A percentile compares a stretch with the other conserved stretches of the same genome.
These are phyloP conservation scores for Scedosporium minutisporum DNA, from an alignment of 2,329 filamentous ascomycete genomes.

Conservation along the genomic window DNA sequence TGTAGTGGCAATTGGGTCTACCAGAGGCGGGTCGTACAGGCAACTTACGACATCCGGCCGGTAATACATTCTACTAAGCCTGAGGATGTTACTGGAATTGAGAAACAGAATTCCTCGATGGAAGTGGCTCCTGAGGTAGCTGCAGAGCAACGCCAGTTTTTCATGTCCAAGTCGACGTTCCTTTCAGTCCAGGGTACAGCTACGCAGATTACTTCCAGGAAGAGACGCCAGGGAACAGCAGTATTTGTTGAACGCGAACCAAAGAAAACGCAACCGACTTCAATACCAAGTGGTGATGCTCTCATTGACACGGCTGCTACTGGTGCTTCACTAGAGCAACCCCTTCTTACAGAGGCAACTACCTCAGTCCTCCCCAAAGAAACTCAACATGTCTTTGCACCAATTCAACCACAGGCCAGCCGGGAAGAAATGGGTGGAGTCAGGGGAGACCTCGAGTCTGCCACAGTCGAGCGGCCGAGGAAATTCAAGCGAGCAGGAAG, in stretches of 20 bases:
- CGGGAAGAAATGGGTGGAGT: neutral
- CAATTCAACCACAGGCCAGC: neutral
- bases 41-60: slow-evolving; percentile 23
- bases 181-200: neutral
- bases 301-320: neutral
- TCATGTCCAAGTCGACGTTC: slow-evolving; percentile 1
- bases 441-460: neutral
- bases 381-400: too few species aligned
- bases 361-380: too few species aligned
- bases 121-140: neutral
- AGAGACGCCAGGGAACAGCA: slow-evolving; percentile 22
- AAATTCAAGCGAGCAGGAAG: neutral
- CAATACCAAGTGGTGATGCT: neutral
- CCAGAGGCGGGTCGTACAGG: slow-evolving; percentile 31
- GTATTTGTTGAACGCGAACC: slow-evolving; percentile 3
- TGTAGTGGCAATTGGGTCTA: slow-evolving; percentile 46
- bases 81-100: slow-evolving; percentile 19
- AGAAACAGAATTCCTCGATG: slow-evolving; percentile 3
- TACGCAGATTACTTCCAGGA: slow-evolving; percentile 23
- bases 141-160: neutral
- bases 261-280: neutral
- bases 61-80: slow-evolving; percentile 39
- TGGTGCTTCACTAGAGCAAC: neutral
- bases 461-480: neutral
- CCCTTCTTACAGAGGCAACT: neutral